phyloP scores from a whole-genome alignment of 352 stramenopile species.

The Phytophthora tubulina region DNA sequence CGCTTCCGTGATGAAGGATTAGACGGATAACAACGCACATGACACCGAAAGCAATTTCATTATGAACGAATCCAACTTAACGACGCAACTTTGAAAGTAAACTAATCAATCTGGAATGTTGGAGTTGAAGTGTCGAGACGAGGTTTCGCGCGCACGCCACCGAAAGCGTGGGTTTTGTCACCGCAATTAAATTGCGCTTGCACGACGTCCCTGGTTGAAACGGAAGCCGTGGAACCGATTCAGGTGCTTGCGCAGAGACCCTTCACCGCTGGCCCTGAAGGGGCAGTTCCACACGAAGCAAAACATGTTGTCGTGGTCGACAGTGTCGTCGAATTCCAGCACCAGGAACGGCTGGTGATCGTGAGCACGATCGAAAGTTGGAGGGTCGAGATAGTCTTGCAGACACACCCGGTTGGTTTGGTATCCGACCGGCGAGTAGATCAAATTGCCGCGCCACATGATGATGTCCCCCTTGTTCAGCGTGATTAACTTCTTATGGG shows the following conservation, averaged over 20 bases:
- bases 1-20: too few species aligned
- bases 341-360: background rate
- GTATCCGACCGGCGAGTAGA: background rate
- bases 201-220: background rate
- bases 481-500: background rate
- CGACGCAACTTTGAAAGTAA: too few species aligned
- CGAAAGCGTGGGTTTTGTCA: too few species aligned
- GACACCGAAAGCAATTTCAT: too few species aligned
- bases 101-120: too few species aligned
- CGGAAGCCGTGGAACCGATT: background rate
- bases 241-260: background rate
- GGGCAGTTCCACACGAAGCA: background rate
- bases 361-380: background rate
- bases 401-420: background rate
- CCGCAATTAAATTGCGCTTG: too few species aligned
- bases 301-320: background rate
- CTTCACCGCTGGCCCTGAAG: background rate
- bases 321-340: background rate
- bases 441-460: conserved; percentile 7
- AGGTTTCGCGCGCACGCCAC: background rate
- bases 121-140: too few species aligned
- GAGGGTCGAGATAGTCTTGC: conserved; percentile 2
- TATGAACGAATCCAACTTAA: too few species aligned
- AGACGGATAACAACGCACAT: too few species aligned
- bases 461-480: conserved; percentile 7